Conservation (phyloP, 2,329 filamentous ascomycete genomes). For the Aspergillus persii region DNA sequence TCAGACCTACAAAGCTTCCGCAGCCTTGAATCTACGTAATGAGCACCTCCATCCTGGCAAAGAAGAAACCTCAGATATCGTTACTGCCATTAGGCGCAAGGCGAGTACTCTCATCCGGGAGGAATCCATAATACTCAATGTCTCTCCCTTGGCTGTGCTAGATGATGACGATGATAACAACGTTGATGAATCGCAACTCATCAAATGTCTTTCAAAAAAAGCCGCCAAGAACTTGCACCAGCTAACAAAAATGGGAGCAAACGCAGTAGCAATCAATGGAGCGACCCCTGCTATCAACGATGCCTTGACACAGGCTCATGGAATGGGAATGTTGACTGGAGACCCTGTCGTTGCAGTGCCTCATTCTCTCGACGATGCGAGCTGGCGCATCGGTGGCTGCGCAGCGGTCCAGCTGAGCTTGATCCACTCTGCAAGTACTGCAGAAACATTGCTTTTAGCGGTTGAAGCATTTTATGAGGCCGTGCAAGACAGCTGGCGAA, state of each 20-base stretch:
- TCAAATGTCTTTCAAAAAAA: slow-evolving; percentile 71
- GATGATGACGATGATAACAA: slow-evolving; percentile 74
- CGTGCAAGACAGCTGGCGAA: slow-evolving; percentile 89
- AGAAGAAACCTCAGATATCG: slow-evolving; percentile 86
- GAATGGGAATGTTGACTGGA: slow-evolving; percentile 78
- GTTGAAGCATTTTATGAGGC: slow-evolving; percentile 82
- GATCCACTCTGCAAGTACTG: slow-evolving; percentile 70
- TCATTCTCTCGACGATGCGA: slow-evolving; percentile 82
- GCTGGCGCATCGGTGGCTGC: slow-evolving; percentile 92
- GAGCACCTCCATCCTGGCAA: slow-evolving; percentile 86
- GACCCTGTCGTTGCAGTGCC: slow-evolving; percentile 78
- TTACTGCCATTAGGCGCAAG: slow-evolving; percentile 81
- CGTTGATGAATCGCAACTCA: slow-evolving; percentile 68
- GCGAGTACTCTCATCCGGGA: slow-evolving; percentile 81
- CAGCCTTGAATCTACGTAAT: slow-evolving; percentile 84
- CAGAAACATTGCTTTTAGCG: slow-evolving; percentile 70
- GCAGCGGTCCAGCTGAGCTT: slow-evolving; percentile 80
- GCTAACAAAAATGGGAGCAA: slow-evolving; percentile 69
- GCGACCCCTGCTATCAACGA: slow-evolving; percentile 85
- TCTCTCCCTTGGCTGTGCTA: slow-evolving; percentile 76
- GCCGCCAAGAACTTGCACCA: slow-evolving; percentile 67
- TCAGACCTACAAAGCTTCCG: slow-evolving; percentile 92
- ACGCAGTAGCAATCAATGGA: slow-evolving; percentile 81
- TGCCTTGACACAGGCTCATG: slow-evolving; percentile 76
- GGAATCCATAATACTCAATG: slow-evolving; percentile 74